Conservation (phyloP, 164 flowering plant genomes). For the Taxillus chinensis region DNA sequence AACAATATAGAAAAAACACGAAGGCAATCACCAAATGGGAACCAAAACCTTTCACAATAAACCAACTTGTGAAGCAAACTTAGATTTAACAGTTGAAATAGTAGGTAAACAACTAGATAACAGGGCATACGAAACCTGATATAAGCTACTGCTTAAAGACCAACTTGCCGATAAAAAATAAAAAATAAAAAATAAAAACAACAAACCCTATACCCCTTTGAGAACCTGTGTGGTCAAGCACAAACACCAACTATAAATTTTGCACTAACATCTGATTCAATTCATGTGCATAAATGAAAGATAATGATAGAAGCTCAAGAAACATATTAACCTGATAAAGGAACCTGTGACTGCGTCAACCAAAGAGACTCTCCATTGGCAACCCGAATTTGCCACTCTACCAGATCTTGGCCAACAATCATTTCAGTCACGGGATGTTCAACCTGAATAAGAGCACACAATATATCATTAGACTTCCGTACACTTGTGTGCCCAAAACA, state of each 20-base stretch:
- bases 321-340: slow-evolving; percentile 48
- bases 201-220: too few relatives aligned
- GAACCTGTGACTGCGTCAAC: slow-evolving; percentile 69
- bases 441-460: slow-evolving; percentile 42
- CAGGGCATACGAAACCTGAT: too few relatives aligned
- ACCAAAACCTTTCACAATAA: too few relatives aligned
- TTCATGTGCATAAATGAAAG: not conserved
- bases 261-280: not conserved
- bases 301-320: not conserved
- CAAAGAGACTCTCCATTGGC: slow-evolving; percentile 96
- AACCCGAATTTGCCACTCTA: slow-evolving; percentile 98
- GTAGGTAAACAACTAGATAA: too few relatives aligned
- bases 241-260: not conserved
- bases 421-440: slow-evolving; percentile 99
- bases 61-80: too few relatives aligned
- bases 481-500: not conserved
- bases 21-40: too few relatives aligned
- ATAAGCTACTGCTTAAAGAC: too few relatives aligned
- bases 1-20: too few relatives aligned
- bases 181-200: too few relatives aligned
- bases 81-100: too few relatives aligned
- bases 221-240: too few relatives aligned
- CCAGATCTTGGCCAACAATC: slow-evolving; percentile 98
- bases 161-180: too few relatives aligned
- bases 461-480: not conserved